phyloP scores from a whole-genome alignment of 805 yeast genomes.

The Nematodospora valgi region DNA sequence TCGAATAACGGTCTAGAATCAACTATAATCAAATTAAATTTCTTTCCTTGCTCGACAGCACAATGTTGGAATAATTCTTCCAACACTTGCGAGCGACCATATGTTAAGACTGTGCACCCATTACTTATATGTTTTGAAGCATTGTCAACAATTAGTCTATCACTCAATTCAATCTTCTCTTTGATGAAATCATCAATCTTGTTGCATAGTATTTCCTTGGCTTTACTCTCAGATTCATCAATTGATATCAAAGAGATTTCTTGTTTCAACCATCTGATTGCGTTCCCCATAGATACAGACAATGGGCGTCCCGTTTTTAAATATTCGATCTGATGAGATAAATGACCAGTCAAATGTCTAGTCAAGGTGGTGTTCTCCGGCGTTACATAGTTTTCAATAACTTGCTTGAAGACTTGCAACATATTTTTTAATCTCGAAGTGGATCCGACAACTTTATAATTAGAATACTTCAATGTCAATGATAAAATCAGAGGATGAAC shows the following conservation, averaged over 20 bases:
- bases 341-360: conserved; percentile 82
- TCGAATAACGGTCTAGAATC: conserved; percentile 95
- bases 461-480: conserved; percentile 74
- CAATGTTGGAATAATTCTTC: conserved; percentile 70
- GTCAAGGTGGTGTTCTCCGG: conserved; percentile 83
- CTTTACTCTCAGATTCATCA: conserved; percentile 62
- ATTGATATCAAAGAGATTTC: conserved; percentile 81
- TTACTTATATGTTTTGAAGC: conserved; percentile 75
- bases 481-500: conserved; percentile 85
- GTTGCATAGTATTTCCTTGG: conserved; percentile 60
- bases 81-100: conserved; percentile 84
- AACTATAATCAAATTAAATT: conserved; percentile 77
- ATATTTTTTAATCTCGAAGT: conserved; percentile 79
- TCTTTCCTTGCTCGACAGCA: conserved; percentile 52
- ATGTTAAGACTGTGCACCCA: conserved; percentile 79
- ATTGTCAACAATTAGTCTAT: conserved; percentile 72
- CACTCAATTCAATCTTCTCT: conserved; percentile 83
- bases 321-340: conserved; percentile 90
- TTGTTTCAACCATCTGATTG: conserved; percentile 95
- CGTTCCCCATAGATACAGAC: conserved; percentile 94
- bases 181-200: conserved; percentile 77
- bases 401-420: conserved; percentile 78
- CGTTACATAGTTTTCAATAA: conserved; percentile 76
- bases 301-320: conserved; percentile 88
- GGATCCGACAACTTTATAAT: conserved; percentile 87